Base-by-base conservation (phyloP, 345 rosid species). In the Dovyalis caffra region DNA sequence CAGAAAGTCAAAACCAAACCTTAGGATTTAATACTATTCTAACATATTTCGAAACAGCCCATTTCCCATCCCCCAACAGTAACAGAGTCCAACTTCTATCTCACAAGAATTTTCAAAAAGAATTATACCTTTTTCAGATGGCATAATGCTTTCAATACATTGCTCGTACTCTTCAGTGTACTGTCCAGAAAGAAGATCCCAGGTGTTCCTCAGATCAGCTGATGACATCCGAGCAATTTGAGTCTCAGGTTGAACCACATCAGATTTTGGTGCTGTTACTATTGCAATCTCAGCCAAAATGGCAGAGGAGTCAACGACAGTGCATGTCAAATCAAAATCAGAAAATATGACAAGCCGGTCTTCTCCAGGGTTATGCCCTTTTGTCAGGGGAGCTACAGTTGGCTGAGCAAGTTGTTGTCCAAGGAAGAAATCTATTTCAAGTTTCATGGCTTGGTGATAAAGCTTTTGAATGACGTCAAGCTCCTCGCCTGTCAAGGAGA, bases 361-460 rank as follows among this genome's bases (percentile, higher is more conserved):
- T 76, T 80, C 88, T 25, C 69, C 85, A 64, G 85, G 88, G 80
- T 82, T 84, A 51, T 85, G 92, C 78, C 70, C 88, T 79, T 83
- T 88, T 60, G 79, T 77, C 78, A 96, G 79, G 75, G 99, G 97
- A 79, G 87, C 91, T 68, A 87, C 79, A 70, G 90, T 85, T 33
- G 90, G 91, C 84, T 96, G 97, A 73, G 77, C 73, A 84, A 92
- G 82, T 15, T 87, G 91, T 81, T 96, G 99, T 18, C 90, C 91
- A 75, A 72, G 76, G 87, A 96, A 92, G 86, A 93, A 93, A 81
- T 93, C 97, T 61, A 91, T 86, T 90, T 93, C 99, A 83, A 90
- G 99, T 84, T 85, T 93, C 97, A 96, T 88, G 77, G 98, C 99
- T 85, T 96, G 98, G 75, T 83, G 95, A 83, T 96, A 96, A 81